phyloP scores from a whole-genome alignment of 2,329 filamentous ascomycete genomes.

The Fusarium burgessii region DNA sequence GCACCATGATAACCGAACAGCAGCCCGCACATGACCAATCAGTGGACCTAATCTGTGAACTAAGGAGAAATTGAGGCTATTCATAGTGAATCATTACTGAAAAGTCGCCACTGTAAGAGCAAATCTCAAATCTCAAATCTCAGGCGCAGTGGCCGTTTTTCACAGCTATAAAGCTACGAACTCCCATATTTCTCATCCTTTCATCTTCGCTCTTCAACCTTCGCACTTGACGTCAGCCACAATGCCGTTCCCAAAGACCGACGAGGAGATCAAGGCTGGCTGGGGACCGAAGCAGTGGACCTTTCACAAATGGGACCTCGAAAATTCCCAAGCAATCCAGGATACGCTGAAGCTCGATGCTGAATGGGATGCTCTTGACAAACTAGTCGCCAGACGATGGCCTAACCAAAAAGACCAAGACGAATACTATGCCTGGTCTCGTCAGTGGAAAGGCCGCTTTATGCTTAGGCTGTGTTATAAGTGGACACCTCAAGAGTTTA shows the following conservation, averaged over 20 bases:
- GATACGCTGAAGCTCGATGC: fast-evolving
- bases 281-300: not conserved
- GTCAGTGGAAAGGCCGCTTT: not conserved
- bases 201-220: not conserved
- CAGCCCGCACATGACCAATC: not conserved
- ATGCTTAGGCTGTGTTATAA: fast-evolving
- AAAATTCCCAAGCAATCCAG: not conserved
- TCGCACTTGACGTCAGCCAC: no score
- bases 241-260: not conserved
- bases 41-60: fast-evolving
- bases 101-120: fast-evolving
- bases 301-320: not conserved
- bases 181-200: fast-evolving
- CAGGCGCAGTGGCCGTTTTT: fast-evolving
- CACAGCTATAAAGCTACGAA: not conserved
- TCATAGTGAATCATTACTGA: not conserved
- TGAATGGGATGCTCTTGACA: not conserved
- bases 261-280: not conserved
- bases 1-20: not conserved
- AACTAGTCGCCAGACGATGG: not conserved
- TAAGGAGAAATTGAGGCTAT: fast-evolving
- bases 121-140: no score
- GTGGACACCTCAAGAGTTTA: not conserved
- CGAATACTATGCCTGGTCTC: not conserved
- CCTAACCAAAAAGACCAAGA: not conserved